phyloP scores from a whole-genome alignment of 2,329 filamentous ascomycete species.

The Apiospora pterosperma region DNA sequence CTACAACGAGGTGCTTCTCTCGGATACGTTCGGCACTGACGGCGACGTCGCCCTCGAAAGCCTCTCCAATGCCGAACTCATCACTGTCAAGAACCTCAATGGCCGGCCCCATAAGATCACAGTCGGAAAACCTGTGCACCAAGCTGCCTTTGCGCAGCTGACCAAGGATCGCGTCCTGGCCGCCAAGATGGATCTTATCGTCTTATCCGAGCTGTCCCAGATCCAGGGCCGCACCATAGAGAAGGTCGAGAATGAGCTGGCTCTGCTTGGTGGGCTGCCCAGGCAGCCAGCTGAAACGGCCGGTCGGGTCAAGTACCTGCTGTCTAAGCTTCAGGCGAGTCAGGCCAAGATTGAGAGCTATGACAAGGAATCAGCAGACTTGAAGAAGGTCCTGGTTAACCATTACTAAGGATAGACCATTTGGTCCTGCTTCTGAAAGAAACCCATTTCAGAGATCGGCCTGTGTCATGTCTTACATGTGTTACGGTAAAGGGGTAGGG shows the following conservation, averaged over 20 bases:
- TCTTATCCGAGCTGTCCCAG: slow-evolving; percentile 66
- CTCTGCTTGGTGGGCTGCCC: slow-evolving; percentile 65
- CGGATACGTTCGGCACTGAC: slow-evolving; percentile 65
- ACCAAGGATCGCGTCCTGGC: slow-evolving; percentile 68
- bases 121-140: slow-evolving; percentile 82
- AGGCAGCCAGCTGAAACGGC: slow-evolving; percentile 66
- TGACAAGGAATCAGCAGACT: slow-evolving; percentile 65
- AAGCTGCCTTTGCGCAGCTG: slow-evolving; percentile 74
- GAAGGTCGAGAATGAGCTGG: slow-evolving; percentile 76
- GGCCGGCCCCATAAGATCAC: slow-evolving; percentile 76
- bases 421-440: not conserved
- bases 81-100: slow-evolving; percentile 68
- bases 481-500: not conserved
- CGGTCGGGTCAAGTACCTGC: slow-evolving; percentile 66
- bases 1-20: slow-evolving; percentile 83
- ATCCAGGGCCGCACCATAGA: slow-evolving; percentile 72
- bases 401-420: slow-evolving; percentile 20
- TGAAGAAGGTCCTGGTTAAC: slow-evolving; percentile 66
- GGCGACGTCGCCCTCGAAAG: slow-evolving; percentile 76
- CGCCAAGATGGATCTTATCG: slow-evolving; percentile 68
- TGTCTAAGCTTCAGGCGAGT: slow-evolving; percentile 68
- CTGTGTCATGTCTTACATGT: not conserved
- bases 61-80: slow-evolving; percentile 81
- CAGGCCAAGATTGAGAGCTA: slow-evolving; percentile 72
- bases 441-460: not conserved